A percentile compares a stretch with the other conserved stretches of the same genome.
Evolutionary conservation across 441 rosid species (phyloP).

Genomic region (Adansonia madagascariensis): DNA sequence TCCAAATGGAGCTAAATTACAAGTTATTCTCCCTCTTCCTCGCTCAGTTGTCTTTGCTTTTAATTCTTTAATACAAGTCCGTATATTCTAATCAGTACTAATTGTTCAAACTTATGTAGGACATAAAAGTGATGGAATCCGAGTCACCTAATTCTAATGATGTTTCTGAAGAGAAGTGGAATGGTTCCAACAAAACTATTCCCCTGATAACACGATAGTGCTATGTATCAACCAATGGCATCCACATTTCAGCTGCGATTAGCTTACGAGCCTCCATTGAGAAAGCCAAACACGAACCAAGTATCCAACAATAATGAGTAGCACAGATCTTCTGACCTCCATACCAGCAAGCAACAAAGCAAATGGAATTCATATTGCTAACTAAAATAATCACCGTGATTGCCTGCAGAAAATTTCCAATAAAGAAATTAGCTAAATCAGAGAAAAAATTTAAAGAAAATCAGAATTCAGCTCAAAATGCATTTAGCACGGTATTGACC

Average conservation of each 20-base stretch:
- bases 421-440: slow-evolving; percentile 25
- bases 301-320: slow-evolving; percentile 43
- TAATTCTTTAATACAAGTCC: slow-evolving; percentile 24
- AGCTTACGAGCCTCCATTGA: slow-evolving; percentile 41
- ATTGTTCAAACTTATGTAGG: slow-evolving; percentile 24
- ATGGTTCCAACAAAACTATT: slow-evolving; percentile 14
- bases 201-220: slow-evolving; percentile 30
- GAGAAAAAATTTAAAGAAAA: background rate
- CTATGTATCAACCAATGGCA: slow-evolving; percentile 76
- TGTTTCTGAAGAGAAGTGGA: slow-evolving; percentile 10
- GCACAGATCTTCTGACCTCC: slow-evolving; percentile 52
- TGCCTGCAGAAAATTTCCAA: slow-evolving; percentile 36
- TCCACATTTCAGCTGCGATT: slow-evolving; percentile 58
- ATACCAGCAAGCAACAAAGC: slow-evolving; percentile 48
- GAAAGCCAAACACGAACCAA: slow-evolving; percentile 45
- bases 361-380: slow-evolving; percentile 55
- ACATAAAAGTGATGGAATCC: background rate
- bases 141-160: slow-evolving; percentile 32
- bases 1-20: slow-evolving; percentile 22
- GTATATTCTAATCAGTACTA: slow-evolving; percentile 21
- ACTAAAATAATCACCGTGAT: slow-evolving; percentile 24
- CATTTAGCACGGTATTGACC: background rate
- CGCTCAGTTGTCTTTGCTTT: slow-evolving; percentile 29
- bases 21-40: slow-evolving; percentile 31
- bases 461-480: slow-evolving; percentile 8